Base-by-base conservation (phyloP, 1,139 yeast species). In the Yamadazyma siamensis region DNA sequence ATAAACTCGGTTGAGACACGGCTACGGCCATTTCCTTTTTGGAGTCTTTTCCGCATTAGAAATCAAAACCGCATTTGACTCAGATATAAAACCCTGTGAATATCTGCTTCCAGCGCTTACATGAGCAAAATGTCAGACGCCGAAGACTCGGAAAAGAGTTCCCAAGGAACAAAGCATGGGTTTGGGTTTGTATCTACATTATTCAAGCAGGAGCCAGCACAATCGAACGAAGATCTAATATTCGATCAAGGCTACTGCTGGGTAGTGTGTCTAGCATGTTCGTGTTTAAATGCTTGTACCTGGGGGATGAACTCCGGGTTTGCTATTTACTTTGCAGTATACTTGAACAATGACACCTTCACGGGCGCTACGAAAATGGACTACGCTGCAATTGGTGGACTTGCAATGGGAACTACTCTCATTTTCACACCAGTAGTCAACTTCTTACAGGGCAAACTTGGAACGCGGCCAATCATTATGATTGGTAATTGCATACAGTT, bases 251-350 rank as follows among this genome's bases (percentile, higher is more conserved):
- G 79, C 0, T 66, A 70, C 42, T 77, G 75, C 3, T 68, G 77
- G 66, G 53, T 66, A 1, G 52, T 69, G 8, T 65, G 70, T 17
- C 48, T 68, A 22, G 67, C 69, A 1, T 56, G 61, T 15, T 61
- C 68, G 36, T 35, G 67, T 4, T 47, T 70, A 16, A 66, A 68
- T 53, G 64, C 70, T 26, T 50, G 64, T 35, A 65, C 77, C 0
- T 73, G 75, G 68, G 80, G 80, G 1, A 68, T 70, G 68, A 70
- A 71, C 35, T 62, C 73, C 21, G 73, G 77, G 4, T 74, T 61
- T 51, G 77, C 77, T 15, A 60, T 73, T n/a, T 75, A 69, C 40
- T 70, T 73, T 37, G 59, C 74, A 2, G 55, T 65, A 35, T 73
- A 73, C 41, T 35, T 63, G 11, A 51, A 52, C 47, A 53, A 58